Evolutionary conservation across 345 rosid genomes (phyloP), one percentile per base, ranked within the genome.

Genomic region (Passiflora organensis): DNA sequence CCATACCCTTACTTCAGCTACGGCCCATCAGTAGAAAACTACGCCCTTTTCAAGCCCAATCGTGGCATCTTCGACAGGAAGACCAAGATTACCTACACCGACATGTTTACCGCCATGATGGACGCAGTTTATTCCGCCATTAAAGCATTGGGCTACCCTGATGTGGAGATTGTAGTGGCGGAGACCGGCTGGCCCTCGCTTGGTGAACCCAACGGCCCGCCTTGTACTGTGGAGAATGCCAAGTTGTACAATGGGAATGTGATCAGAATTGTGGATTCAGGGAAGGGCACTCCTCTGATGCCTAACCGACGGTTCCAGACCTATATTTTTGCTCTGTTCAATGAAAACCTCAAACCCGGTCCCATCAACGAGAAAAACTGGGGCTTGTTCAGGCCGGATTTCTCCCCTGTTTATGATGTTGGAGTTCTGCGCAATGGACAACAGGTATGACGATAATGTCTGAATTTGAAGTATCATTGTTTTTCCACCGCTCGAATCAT

Each of bases 181-280:
- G 72, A 68, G 53, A 68, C 72, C 10, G 67, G 72, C 2, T 68
- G 72, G 72, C 72, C 72, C 48, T 41, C 72, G 2, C 32, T 55
- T 10, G 34, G 66, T 2, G 57, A 60, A 48, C 62, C 62, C n/a
- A n/a, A 1, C 32, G 25, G 15, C 66, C 58, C 62, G 1, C 58
- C 42, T 10, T 60, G 65, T 20, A 68, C 17, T 10, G 17, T 32
- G 22, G 51, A 43, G 5, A 68, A 55, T 45, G 72, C 66, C 2
- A 62, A 32, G 1, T 36, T 41, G 42, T 68, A 19, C 13, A 68
- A 68, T 44, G 62, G 66, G 9, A 24, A 56, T 19, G 24, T 68
- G 32, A 37, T 61, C 2, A 55, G 47, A 17, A n/a, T n/a, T n/a
- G n/a, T 62, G 45, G 15, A 17, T 13, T 14, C 11, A 5, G 51